Evolutionary conservation across 345 rosid species (phyloP), one percentile per base, ranked within the genome.

Genomic region (Moringa oleifera): DNA sequence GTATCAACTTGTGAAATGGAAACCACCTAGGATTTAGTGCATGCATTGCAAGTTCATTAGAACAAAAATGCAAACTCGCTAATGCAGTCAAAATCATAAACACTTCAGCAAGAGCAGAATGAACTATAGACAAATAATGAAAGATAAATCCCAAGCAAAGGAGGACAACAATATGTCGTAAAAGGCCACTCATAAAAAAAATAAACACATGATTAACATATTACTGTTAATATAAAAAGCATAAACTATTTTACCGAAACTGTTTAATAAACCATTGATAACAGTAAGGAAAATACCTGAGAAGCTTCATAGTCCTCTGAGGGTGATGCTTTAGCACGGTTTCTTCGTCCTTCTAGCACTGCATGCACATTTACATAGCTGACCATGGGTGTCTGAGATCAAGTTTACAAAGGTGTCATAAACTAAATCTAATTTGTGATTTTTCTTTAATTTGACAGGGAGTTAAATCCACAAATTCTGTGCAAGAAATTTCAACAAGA

Each of bases 321-420:
- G 13, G 89, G 73, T 7, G 83, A 81, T 53, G 85, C 87, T 75
- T 78, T 88, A 4, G 96, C 97, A 10, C 75, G 79, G 68, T 55
- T 77, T 70, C 94, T 84, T 47, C 94, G 75, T 49, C 79, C 94
- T 19, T 82, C 96, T 0, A 93, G 80, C 23, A 88, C 79, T 51
- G 92, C 97, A 73, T 85, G 90, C 52, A 90, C 95, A 68, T 93
- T 90, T 15, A 88, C 79, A 66, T 88, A 94, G 77, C 95, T 90
- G 16, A 90, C 82, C 97, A 94, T 88, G 2, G 99, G 95, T n/a
- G 99, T 90, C 97, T 93, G 65, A 36, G 61, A 68, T 65, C 56
- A 62, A 24, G 22, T 61, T n/a, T 23, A 23, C 65, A 68, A 53
- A 59, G 21, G 22, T n/a, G 18, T 58, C 37, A 23, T 15, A 4